Base-by-base conservation (phyloP, 2,329 filamentous ascomycete genomes). In the Calonectria pseudoreteaudii region DNA sequence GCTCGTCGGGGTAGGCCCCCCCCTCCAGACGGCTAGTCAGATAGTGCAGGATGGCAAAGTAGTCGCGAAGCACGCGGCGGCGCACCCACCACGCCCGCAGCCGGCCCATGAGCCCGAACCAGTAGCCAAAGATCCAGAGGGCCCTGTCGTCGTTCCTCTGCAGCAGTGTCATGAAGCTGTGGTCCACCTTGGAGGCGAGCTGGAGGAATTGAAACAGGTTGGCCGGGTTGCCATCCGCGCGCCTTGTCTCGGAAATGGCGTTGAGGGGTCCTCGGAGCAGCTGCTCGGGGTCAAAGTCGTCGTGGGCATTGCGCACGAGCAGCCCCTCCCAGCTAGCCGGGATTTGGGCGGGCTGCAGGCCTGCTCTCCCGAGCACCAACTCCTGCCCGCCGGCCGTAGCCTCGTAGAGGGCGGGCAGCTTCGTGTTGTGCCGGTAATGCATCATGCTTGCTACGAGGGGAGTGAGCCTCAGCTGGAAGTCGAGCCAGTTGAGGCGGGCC, bases 71-170 rank as follows among this genome's bases (percentile, higher is more conserved):
- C n/a, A 69, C 66, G 13, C 70, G 44, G 20, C 38, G 28, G 13
- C 71, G 58, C 66, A 72, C 41, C 66, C 71, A 72, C 71, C 71
- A 72, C 16, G 58, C 41, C 14, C 38, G 13, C 20, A 50, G 44
- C 18, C 60, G 8, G 6, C 66, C 60, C 28, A 69, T 52, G 18
- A 66, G 60, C 6, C 70, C 58, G 5, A 68, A 49, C 66, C 60
- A 52, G 71, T 66, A 73, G 60, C 50, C 44, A 30, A 70, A 66
- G 13, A 65, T 50, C 58, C 66, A 68, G 9, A 65, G 70, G 23
- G 70, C 65, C n/a, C 64, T 65, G 13, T 31, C 11, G 53, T 68
- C 70, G 16, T 53, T 52, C 23, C 14, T 7, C 36, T 11, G 26
- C 31, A 64, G 70, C 26, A 68, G 34, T 0, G 7, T 14, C n/a